Evolutionary conservation across 2,329 filamentous ascomycete genomes (phyloP).

Genomic region (Botrytis galanthina): DNA sequence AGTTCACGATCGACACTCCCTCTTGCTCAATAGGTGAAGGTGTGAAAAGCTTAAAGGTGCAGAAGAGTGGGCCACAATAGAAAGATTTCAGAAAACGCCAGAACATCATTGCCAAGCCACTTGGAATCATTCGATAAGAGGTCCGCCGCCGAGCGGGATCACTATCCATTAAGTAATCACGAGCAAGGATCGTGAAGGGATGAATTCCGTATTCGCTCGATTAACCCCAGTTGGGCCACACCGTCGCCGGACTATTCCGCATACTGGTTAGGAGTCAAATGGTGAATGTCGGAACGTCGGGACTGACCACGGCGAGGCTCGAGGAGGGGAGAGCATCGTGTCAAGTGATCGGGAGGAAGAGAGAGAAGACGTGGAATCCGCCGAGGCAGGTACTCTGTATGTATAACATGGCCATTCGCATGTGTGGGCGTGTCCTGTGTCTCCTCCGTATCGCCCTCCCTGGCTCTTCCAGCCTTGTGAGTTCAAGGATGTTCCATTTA

Average conservation of each 20-base stretch:
- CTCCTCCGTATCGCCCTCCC: neutral
- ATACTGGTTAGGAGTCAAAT: neutral
- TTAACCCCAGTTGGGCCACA: neutral
- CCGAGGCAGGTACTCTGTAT: no score
- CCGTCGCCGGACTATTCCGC: neutral
- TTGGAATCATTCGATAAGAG: slow-evolving; percentile 5
- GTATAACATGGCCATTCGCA: neutral
- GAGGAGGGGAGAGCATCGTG: neutral
- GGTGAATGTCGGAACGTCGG: neutral
- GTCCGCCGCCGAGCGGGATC: neutral
- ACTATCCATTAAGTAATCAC: slow-evolving; percentile 2
- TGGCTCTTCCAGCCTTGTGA: neutral
- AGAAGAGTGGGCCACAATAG: neutral
- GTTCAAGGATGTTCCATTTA: neutral
- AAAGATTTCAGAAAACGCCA: neutral
- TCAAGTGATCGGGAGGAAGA: neutral
- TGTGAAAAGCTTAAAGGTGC: neutral
- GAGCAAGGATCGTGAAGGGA: neutral
- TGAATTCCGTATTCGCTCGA: slow-evolving; percentile 2
- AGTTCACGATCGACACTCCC: neutral
- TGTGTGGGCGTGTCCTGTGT: neutral
- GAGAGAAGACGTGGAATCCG: neutral
- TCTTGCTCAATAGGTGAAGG: neutral
- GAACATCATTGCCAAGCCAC: slow-evolving; percentile 7
- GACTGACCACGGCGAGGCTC: neutral